Evolutionary conservation across 768 basidiomycete genomes (phyloP), one percentile per base, ranked within the genome.

Genomic region (Suillus lakei): DNA sequence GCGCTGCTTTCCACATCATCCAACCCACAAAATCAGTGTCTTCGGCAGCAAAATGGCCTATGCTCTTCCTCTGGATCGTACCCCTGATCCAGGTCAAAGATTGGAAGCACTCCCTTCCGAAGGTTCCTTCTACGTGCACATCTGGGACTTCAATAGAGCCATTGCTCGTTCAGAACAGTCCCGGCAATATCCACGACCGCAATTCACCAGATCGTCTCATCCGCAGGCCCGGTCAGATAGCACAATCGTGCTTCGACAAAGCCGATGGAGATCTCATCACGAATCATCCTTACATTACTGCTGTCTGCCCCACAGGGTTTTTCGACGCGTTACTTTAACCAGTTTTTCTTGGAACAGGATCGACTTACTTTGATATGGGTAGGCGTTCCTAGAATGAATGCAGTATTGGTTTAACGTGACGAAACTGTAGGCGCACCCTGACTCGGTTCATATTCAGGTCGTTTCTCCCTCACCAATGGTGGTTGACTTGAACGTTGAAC

Each of bases 1-100:
- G 13, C 13, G 54, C n/a, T 56, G 34, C 54, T 56, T 56, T 56
- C 34, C 54, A n/a, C 54, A 56, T 36, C 54, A 56, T 23, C 34
- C 34, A 56, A 56, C 32, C 32, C 54, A 55, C 54, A 18, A 10
- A 36, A 56, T 56, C 54, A 56, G 34, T 10, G 54, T 55, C 6
- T 55, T 55, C 13, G 54, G 54, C 21, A 55, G 32, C n/a, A 55
- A 55, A 34, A 55, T 55, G 54, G 32, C 54, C 13, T 55, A 36
- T 55, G 54, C 54, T 34, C 34, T 56, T 7, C 54, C 54, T 56
- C 54, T 16, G 30, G n/a, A 23, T 56, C 15, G 15, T 23, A 15
- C 55, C 5, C 34, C 34, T 23, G n/a, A 34, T 36, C 55, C 55
- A 23, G 55, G 55, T 23, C 34, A 56, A 34, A 56, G 34, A 23